Evolutionary conservation across 192 early-diverging fungal genomes (phyloP), one percentile per base, ranked within the genome.

Genomic region (Mortierella claussenii): DNA sequence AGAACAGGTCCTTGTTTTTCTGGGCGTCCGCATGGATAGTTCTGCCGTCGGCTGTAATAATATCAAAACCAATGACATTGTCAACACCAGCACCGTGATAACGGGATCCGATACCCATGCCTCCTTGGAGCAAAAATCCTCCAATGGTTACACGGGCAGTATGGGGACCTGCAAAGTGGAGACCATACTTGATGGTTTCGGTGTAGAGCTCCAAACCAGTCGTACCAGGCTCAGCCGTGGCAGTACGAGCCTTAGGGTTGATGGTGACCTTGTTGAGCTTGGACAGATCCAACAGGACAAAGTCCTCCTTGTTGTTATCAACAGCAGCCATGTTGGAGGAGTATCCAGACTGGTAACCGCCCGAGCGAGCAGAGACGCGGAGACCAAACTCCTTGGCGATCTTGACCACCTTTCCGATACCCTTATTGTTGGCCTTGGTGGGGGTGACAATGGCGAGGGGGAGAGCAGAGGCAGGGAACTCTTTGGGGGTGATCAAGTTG

Each of bases 41-140:
- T 31, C 48, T 42, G 44, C 73, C 73, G 0, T 52, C 34, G 34
- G 55, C 54, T 23, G 57, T 66, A 59, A 76, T 66, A 37, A 76
- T 61, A 24, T 76, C 73, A 20, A 76, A 54, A 15, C 73, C 73
- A 44, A 76, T 60, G 52, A 76, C 64, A 24, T 76, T 76, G 59
- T 76, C 73, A 33, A 76, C 73, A 56, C 73, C 73, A 40, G 73
- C 44, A 17, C 73, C 73, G 37, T 67, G 47, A 30, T 48, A 27
- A 17, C 73, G 73, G 27, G 73, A 76, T 17, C 73, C 73, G 28
- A 69, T 64, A 40, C 81, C 83, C 66, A 60, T 74, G 10, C 69
- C 68, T 31, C 65, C 74, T 40, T 76, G 73, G n/a, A 76, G 59
- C 50, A 76, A 56, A 47, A 76, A 76, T 10, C 73, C 73, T 5